phyloP scores from a whole-genome alignment of 345 rosid genomes.

The Euphorbia lathyris region DNA sequence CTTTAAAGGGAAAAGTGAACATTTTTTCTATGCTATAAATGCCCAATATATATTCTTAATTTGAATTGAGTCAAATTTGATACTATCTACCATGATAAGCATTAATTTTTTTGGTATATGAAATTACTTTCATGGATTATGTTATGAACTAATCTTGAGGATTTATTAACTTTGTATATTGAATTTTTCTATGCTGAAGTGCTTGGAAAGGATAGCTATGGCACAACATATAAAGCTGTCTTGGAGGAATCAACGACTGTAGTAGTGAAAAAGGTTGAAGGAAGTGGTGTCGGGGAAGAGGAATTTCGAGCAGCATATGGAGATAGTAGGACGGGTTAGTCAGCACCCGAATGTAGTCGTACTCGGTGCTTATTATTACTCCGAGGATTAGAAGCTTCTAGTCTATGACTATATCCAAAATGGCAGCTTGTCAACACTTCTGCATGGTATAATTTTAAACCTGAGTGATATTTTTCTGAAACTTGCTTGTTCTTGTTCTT shows the following conservation, averaged over 20 bases:
- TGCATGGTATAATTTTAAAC: constrained; percentile 57
- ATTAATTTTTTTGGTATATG: too few species aligned
- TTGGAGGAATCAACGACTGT: constrained; percentile 78
- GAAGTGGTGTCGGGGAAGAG: constrained; percentile 75
- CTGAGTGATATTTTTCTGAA: background rate
- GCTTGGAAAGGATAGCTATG: constrained; percentile 80
- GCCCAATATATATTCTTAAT: too few species aligned
- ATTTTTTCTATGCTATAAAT: too few species aligned
- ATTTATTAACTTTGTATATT: constrained; percentile 74
- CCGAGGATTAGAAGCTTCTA: constrained; percentile 86
- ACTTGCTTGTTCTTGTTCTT: constrained; percentile 1
- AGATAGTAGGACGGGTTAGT: constrained; percentile 58
- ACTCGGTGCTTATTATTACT: constrained; percentile 81
- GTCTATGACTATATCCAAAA: constrained; percentile 58
- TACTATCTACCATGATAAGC: too few species aligned
- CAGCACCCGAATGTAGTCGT: constrained; percentile 68
- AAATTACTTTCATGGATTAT: too few species aligned
- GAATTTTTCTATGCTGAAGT: too few species aligned
- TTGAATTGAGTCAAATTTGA: too few species aligned
- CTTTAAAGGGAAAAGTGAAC: too few species aligned
- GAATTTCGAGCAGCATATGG: constrained; percentile 96
- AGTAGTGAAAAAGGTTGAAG: constrained; percentile 79
- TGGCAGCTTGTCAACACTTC: constrained; percentile 62
- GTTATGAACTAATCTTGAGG: too few species aligned
- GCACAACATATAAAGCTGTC: constrained; percentile 84